phyloP scores from a whole-genome alignment of 768 basidiomycete species.

The Phlebiopsis gigantea region DNA sequence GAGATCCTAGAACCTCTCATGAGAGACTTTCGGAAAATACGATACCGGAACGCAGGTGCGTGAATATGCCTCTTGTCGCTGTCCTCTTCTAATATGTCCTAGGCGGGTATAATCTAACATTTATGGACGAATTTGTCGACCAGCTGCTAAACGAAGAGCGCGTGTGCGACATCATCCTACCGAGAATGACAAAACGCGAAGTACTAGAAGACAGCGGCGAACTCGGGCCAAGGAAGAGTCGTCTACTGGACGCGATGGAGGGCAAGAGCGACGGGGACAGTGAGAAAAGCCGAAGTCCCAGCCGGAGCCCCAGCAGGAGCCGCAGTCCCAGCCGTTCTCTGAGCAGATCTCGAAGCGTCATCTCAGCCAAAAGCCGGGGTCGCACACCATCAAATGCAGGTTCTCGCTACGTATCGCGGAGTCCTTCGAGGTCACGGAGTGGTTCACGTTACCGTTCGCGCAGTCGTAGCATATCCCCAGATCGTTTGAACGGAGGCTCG shows the following conservation, averaged over 20 bases:
- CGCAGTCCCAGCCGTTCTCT: constrained; percentile 26
- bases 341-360: constrained; percentile 22
- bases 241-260: constrained; percentile 85
- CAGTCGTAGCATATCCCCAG: constrained; percentile 28
- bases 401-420: constrained; percentile 61
- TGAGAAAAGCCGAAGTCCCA: constrained; percentile 32
- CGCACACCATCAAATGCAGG: constrained; percentile 39
- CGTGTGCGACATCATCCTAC: constrained; percentile 95
- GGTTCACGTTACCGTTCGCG: constrained; percentile 30
- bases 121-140: constrained; percentile 91
- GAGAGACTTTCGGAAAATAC: constrained; percentile 89
- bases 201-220: constrained; percentile 92
- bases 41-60: constrained; percentile 75
- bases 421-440: constrained; percentile 52
- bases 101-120: constrained; percentile 85
- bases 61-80: not conserved
- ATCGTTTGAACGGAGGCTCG: not conserved
- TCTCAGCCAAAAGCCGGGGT: not conserved
- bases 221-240: constrained; percentile 77
- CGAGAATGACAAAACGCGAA: constrained; percentile 78
- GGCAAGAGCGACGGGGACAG: constrained; percentile 53
- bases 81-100: not conserved
- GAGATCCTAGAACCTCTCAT: constrained; percentile 91
- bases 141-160: constrained; percentile 81
- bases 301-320: constrained; percentile 30